Base-by-base conservation (phyloP, 495 filamentous ascomycete species). In the Xylaria sp. region DNA sequence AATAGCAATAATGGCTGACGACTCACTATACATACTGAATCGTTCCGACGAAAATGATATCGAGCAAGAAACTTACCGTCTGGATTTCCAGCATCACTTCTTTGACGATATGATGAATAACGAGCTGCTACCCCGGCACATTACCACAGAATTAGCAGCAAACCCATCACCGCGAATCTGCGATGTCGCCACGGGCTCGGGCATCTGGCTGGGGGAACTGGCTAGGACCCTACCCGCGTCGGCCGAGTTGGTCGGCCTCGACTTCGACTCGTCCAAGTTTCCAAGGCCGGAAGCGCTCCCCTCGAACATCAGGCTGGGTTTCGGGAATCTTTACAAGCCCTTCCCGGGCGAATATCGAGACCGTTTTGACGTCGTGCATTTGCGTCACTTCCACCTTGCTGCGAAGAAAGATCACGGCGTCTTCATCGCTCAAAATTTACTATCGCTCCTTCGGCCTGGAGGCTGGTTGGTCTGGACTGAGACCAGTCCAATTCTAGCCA, bases 391-490 rank as follows among this genome's bases (percentile, higher is more conserved):
- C 53, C 7, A 31, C 21, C 21, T 58, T 31, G 50, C 65, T 8
- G 12, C 11, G n/a, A 58, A 44, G 65, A 68, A 48, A 26, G 65
- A 26, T 26, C 65, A 59, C 14, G 26, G 37, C 3, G 17, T 58
- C 3, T 19, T 33, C 2, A 15, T 68, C 8, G 35, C 19, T n/a
- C 35, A 24, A 8, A 68, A 59, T 24, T 31, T 68, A 29, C 46
- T 59, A 3, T 37, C 66, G 31, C 66, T 68, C 21, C 52, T 59
- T 19, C 35, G 53, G 35, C 66, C 66, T 29, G 52, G 52, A 3
- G 66, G 66, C 21, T 68, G 52, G 33, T n/a, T 68, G 26, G 66
- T 59, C 24, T 68, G 52, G 66, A 46, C 15, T 33, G 66, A 59
- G 24, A 15, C 35, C 3, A 9, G 12, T 29, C 19, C 52, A 11